Evolutionary conservation across 352 stramenopile species (phyloP).

Genomic region (Phytophthora sp.): DNA sequence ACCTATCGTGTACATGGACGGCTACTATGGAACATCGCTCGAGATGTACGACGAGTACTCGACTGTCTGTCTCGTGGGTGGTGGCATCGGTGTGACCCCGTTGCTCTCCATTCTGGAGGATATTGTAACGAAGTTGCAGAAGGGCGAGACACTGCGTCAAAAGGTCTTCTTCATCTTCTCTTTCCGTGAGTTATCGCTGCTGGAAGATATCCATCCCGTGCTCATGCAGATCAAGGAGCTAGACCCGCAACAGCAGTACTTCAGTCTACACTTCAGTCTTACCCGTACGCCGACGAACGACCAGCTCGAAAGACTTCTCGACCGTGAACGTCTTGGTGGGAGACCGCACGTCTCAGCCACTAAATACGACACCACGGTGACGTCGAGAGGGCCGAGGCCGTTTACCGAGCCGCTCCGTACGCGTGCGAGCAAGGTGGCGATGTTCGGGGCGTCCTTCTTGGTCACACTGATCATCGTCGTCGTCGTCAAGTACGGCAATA

Average conservation of each 20-base stretch:
- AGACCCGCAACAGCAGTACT: slow-evolving; percentile 31
- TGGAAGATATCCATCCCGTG: slow-evolving; percentile 48
- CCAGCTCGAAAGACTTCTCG: slow-evolving; percentile 25
- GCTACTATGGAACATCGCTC: slow-evolving; percentile 55
- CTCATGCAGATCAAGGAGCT: slow-evolving; percentile 32
- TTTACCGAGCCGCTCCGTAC: slow-evolving; percentile 44
- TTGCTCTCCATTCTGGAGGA: slow-evolving; percentile 58
- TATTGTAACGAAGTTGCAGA: slow-evolving; percentile 29
- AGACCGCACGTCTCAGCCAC: slow-evolving; percentile 8
- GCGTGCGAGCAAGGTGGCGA: slow-evolving; percentile 17
- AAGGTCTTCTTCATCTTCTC: slow-evolving; percentile 49
- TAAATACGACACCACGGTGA: slow-evolving; percentile 12
- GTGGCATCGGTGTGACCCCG: slow-evolving; percentile 54
- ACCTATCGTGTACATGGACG: slow-evolving; percentile 55
- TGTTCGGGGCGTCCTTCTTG: slow-evolving; percentile 36
- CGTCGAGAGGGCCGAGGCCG: slow-evolving; percentile 13
- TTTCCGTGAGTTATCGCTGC: slow-evolving; percentile 46
- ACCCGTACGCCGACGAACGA: slow-evolving; percentile 28
- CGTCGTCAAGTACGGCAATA: slow-evolving; percentile 32
- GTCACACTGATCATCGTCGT: slow-evolving; percentile 31
- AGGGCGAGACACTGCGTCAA: slow-evolving; percentile 15
- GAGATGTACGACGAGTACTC: slow-evolving; percentile 45
- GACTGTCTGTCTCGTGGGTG: slow-evolving; percentile 47
- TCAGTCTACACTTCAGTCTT: slow-evolving; percentile 40
- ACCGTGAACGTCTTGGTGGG: slow-evolving; percentile 26